phyloP scores from a whole-genome alignment of 805 yeast genomes.

The Cyberlindnera lachancei region DNA sequence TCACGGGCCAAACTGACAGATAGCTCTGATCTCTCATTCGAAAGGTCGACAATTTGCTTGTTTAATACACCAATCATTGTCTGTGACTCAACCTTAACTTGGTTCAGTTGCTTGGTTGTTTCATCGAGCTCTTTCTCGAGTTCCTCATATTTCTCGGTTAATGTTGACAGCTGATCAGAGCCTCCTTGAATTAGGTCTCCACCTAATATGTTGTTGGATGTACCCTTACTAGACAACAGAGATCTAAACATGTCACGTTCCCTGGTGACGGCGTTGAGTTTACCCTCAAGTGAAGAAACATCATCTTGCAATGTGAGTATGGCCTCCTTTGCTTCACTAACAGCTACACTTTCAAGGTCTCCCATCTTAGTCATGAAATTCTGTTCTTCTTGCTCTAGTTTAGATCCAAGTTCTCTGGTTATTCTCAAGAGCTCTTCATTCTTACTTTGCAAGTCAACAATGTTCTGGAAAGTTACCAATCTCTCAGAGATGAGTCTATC shows the following conservation, averaged over 20 bases:
- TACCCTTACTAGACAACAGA: constrained; percentile 17
- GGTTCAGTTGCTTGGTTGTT: constrained; percentile 16
- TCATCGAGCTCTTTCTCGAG: constrained; percentile 10
- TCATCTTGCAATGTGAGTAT: constrained; percentile 56
- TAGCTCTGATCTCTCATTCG: constrained; percentile 37
- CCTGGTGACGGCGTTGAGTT: constrained; percentile 44
- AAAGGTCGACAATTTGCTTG: constrained; percentile 32
- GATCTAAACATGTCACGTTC: constrained; percentile 65
- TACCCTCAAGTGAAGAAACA: constrained; percentile 41
- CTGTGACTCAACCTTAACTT: constrained; percentile 31
- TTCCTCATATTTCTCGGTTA: constrained; percentile 12
- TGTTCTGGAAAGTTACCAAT: constrained; percentile 59
- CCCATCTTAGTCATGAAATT: constrained; percentile 26
- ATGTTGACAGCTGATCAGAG: constrained; percentile 5
- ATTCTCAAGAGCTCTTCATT: constrained; percentile 66
- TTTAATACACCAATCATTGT: constrained; percentile 43
- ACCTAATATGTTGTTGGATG: constrained; percentile 10
- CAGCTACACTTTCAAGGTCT: constrained; percentile 38
- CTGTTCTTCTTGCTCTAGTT: constrained; percentile 58
- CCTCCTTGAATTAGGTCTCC: constrained; percentile 8
- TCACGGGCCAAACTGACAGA: constrained; percentile 45
- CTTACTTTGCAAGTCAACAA: constrained; percentile 62
- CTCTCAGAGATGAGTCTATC: constrained; percentile 66
- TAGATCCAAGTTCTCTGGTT: constrained; percentile 63
- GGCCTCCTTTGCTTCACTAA: constrained; percentile 63